Evolutionary conservation across 169 alveolate genomes (phyloP), one percentile per base, ranked within the genome.

Genomic region (Pseudocohnilembus persalinus): DNA sequence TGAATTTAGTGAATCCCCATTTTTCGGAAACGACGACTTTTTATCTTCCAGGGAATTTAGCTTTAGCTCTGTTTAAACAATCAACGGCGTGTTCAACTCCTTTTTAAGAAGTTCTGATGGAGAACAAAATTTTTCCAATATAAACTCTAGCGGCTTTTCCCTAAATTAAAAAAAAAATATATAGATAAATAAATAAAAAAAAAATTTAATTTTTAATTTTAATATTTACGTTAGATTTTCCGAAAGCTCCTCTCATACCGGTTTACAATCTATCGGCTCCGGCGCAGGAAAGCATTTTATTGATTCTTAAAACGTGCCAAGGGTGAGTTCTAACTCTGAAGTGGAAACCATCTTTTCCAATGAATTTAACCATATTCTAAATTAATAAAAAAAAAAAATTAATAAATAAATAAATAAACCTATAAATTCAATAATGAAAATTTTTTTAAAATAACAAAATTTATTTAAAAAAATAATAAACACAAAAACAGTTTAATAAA

Each of bases 211-310:
- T 97, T 99, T 81, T 97, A 96, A 76, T 99, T 49, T 49, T 49
- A 11, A 11, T 49, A 11, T 49, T 49, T 49, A 49, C 99, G 82
- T 96, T 97, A 26, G 99, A 99, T 95, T 99, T 99, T 81, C 99
- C 99, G 91, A 96, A 99, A 85, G 99, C 99, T 35, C 99, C 99
- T 90, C 99, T 97, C 99, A 99, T 99, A 90, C 99, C 99, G n/a
- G 99, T 96, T 91, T 98, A 99, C 77, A 98, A 99, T 94, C 99
- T 95, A 97, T 98, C 99, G 64, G 99, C 99, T 80, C 99, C 99
- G 64, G 99, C 99, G 93, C 99, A 99, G 73, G 99, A 97, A 96
- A 99, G 99, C 99, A 99, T 99, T 91, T 99, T 99, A 96, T 99
- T 99, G 95, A 99, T 98, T 87, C 99, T 98, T 86, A 98, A 94